Evolutionary conservation across 495 filamentous ascomycete genomes (phyloP).

Genomic region (Talaromyces trachyspermus): DNA sequence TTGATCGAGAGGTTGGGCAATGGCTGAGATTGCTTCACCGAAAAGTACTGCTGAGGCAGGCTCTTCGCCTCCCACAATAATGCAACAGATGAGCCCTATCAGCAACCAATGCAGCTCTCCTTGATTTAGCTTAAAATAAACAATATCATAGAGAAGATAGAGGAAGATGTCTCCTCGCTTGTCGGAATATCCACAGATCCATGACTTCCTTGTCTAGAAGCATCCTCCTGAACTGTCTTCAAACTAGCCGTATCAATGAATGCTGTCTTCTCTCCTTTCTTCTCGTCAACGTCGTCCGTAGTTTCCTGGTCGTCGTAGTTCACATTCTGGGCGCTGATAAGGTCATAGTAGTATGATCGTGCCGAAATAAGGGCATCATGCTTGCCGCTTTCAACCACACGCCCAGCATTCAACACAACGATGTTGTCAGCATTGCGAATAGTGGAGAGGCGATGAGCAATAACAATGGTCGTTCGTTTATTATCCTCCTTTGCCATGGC

Average conservation of each 20-base stretch:
- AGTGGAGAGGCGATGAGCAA: constrained; percentile 59
- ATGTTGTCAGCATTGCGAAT: constrained; percentile 77
- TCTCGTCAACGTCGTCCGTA: no score
- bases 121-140: constrained; percentile 2
- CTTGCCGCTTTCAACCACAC: constrained; percentile 72
- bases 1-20: constrained; percentile 31
- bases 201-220: background rate
- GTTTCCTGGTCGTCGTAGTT: no score
- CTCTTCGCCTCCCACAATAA: constrained; percentile 66
- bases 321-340: no score
- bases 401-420: constrained; percentile 72
- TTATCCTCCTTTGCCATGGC: constrained; percentile 48
- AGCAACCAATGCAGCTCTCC: constrained; percentile 45
- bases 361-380: no score
- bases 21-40: constrained; percentile 60
- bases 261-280: no score
- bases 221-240: background rate
- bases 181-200: background rate
- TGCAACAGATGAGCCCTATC: constrained; percentile 59
- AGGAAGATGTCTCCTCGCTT: background rate
- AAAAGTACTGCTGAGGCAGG: constrained; percentile 74
- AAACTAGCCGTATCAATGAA: no score
- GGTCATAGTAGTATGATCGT: no score
- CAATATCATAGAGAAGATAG: background rate
- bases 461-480: constrained; percentile 47